Base-by-base conservation (phyloP, 2,329 filamentous ascomycete genomes). In the Colletotrichum musicola region DNA sequence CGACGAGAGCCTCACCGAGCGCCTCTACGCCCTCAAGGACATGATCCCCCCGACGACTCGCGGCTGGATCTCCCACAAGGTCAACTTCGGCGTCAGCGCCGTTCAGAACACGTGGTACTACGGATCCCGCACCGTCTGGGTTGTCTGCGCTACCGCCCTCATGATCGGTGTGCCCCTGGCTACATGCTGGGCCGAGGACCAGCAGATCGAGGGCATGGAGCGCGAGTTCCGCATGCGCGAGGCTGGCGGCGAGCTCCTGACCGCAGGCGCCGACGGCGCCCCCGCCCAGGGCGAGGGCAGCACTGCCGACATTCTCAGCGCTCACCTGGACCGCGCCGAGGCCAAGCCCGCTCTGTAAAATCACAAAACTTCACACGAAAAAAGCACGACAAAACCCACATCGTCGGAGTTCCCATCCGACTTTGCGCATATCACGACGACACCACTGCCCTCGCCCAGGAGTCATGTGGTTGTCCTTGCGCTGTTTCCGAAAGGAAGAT, bases 201-300 rank as follows among this genome's bases (percentile, higher is more conserved):
- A 98, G 87, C 93, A 97, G 85, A 90, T 97, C 80, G 87, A 95
- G 73, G 95, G 97, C 85, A 97, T 98, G 94, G 96, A 99, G 89
- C 90, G 94, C 81, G 95, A 98, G 85, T 94, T 95, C 89, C 91
- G 92, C 81, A 96, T 97, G 93, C 92, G 96, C 81, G 93, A 97
- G 88, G 89, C 92, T 77, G 94, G 94, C 72, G 91, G 92, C 78
- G 93, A 97, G 62, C 79, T 89, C 44, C 76, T 90, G 69, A 88
- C 86, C 13, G 84, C 83, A 13, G 85, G 83, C 42, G 74, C 77
- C 4, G 81, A 79, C 58, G 76, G 76, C 61, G 74, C 65, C 20
- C 76, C 75, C 62, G 74, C 65, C 18, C 76, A 77, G 12, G 76
- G 74, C 18, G 76, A 77, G 10, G 46, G 12, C 18, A 76, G 73